phyloP scores from a whole-genome alignment of 495 filamentous ascomycete species.

The Tuber umbilicatum region DNA sequence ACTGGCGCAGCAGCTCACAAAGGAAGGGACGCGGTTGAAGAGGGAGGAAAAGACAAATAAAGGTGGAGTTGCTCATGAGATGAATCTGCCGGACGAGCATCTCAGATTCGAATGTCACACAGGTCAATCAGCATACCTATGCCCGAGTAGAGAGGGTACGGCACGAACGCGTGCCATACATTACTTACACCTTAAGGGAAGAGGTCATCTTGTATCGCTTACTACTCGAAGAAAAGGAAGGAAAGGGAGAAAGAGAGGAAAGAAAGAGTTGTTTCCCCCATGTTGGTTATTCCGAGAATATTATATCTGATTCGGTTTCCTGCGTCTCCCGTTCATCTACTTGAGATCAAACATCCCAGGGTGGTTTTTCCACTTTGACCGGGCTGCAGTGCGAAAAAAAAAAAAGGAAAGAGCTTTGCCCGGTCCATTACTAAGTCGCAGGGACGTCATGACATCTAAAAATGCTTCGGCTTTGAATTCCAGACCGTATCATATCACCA shows the following conservation, averaged over 20 bases:
- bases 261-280: slow-evolving; percentile 5
- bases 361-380: not conserved
- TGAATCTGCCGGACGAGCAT: slow-evolving; percentile 34
- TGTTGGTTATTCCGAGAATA: slow-evolving; percentile 11
- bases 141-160: not conserved
- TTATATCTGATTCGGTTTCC: slow-evolving; percentile 24
- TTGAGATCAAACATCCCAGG: not conserved
- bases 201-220: not conserved
- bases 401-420: not conserved
- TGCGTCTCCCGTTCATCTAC: slow-evolving; percentile 19
- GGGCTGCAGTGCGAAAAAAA: slow-evolving; percentile 1
- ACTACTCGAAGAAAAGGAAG: slow-evolving; percentile 14
- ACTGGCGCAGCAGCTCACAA: slow-evolving; percentile 4
- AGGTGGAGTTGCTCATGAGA: slow-evolving; percentile 9
- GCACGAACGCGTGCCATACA: not conserved
- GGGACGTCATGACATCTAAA: not conserved
- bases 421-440: not conserved
- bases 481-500: slow-evolving; percentile 4
- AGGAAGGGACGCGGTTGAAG: not conserved
- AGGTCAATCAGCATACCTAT: slow-evolving; percentile 18
- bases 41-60: not conserved
- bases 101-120: slow-evolving; percentile 32
- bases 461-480: not conserved
- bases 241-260: not conserved
- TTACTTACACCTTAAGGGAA: not conserved